These are phyloP conservation scores for Colletotrichum endophyticum DNA, from an alignment of 2,329 filamentous ascomycete species.

Conservation along the genomic window DNA sequence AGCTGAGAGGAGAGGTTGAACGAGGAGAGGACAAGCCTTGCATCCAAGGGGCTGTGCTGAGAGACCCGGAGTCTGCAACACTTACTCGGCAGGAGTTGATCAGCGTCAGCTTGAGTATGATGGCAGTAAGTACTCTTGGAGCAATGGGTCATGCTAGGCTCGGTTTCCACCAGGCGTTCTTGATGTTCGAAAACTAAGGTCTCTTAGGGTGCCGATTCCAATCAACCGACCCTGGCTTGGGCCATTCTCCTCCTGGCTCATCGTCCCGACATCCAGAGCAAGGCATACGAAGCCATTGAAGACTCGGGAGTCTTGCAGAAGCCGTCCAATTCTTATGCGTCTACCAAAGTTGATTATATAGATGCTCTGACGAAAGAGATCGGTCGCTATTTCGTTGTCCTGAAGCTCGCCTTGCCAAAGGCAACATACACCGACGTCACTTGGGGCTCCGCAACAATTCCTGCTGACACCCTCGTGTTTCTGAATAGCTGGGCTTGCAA, in stretches of 20 bases:
- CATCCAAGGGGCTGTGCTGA: conserved; percentile 3
- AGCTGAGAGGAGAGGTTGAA: neutral
- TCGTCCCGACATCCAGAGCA: conserved; percentile 30
- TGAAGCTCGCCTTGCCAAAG: conserved; percentile 68
- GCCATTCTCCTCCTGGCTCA: conserved; percentile 31
- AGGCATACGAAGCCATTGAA: conserved; percentile 33
- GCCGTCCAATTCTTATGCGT: conserved; percentile 3
- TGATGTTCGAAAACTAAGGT: neutral
- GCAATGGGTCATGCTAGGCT: neutral
- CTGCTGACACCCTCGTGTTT: conserved; percentile 53
- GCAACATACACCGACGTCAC: conserved; percentile 36
- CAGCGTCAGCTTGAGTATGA: conserved; percentile 53
- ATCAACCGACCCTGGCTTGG: conserved; percentile 30
- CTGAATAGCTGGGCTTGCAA: conserved; percentile 33
- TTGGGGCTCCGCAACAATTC: conserved; percentile 42
- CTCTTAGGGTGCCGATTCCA: conserved; percentile 28
- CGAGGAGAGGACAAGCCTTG: neutral
- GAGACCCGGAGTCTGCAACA: neutral
- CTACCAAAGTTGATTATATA: conserved; percentile 67
- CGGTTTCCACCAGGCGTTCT: neutral
- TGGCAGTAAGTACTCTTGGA: conserved; percentile 13
- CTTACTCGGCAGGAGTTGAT: neutral
- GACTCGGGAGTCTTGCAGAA: conserved; percentile 27
- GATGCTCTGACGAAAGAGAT: conserved; percentile 70
- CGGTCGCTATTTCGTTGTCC: conserved; percentile 67